These are phyloP conservation scores for Cajanus cajan DNA, from an alignment of 306 rosid species.

Conservation along the genomic window DNA sequence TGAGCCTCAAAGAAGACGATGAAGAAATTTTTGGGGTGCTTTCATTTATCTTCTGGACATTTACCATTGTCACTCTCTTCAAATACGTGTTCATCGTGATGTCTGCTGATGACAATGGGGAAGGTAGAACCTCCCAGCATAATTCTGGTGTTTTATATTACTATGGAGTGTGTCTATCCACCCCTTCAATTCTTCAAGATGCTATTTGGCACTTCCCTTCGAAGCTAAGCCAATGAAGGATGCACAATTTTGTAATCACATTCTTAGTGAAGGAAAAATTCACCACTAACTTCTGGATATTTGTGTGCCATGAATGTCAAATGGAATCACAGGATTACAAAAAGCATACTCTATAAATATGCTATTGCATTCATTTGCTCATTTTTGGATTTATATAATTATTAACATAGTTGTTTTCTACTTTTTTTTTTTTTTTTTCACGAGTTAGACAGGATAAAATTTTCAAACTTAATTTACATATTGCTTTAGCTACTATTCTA, in stretches of 20 bases:
- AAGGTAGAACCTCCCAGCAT: conserved; percentile 46
- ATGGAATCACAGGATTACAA: not conserved
- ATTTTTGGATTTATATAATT: not conserved
- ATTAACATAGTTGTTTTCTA: not conserved
- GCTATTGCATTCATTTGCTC: not conserved
- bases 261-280: not conserved
- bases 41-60: conserved; percentile 76
- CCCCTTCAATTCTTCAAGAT: not conserved
- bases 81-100: conserved; percentile 66
- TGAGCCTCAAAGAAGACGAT: conserved; percentile 63
- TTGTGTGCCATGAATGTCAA: not conserved
- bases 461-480: not conserved
- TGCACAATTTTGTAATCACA: conserved; percentile 5
- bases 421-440: not conserved
- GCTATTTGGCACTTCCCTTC: not conserved
- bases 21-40: conserved; percentile 73
- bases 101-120: conserved; percentile 77
- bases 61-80: conserved; percentile 66
- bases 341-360: not conserved
- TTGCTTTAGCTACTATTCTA: not conserved
- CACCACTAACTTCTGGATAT: conserved; percentile 9
- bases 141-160: conserved; percentile 3
- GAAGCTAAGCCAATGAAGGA: conserved; percentile 20
- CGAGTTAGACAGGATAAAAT: not conserved
- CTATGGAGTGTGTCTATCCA: not conserved